A percentile compares a stretch with the other conserved stretches of the same genome.
phyloP scores from a whole-genome alignment of 148 eudicot species.

The Camellia sinensis region DNA sequence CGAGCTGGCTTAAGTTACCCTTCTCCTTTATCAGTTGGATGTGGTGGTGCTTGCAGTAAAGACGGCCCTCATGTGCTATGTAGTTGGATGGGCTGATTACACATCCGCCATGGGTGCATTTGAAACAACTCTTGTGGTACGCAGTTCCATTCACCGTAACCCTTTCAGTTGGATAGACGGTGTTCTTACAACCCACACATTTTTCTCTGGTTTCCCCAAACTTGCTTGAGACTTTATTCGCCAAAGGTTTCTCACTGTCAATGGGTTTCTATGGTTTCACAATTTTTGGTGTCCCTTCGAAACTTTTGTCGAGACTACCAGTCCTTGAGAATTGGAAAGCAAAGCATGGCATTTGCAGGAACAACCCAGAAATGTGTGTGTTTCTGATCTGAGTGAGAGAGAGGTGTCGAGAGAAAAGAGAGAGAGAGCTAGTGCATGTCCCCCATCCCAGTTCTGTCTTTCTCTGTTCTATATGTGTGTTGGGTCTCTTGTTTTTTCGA shows the following conservation, averaged over 20 bases:
- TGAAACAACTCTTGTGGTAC: conserved; percentile 95
- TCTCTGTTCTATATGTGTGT: no score
- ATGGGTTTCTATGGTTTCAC: conserved; percentile 60
- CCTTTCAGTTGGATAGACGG: conserved; percentile 94
- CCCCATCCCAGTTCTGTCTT: no score
- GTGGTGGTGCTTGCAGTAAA: conserved; percentile 98
- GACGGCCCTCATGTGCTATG: conserved; percentile 88
- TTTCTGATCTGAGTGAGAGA: no score
- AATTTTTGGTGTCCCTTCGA: conserved; percentile 89
- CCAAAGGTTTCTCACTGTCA: conserved; percentile 65
- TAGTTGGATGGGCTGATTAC: conserved; percentile 92
- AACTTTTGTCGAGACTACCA: conserved; percentile 91
- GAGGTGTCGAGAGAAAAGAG: no score
- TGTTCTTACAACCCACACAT: conserved; percentile 75
- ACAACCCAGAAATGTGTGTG: no score
- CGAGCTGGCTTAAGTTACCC: conserved; percentile 97
- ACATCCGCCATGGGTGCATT: conserved; percentile 97
- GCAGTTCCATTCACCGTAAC: conserved; percentile 90
- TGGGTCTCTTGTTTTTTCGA: no score
- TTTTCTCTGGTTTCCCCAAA: conserved; percentile 92
- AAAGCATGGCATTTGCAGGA: no score
- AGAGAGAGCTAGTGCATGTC: no score
- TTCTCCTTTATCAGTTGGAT: conserved; percentile 92
- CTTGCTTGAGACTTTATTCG: conserved; percentile 61
- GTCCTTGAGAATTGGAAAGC: no score